phyloP scores from a whole-genome alignment of 805 yeast genomes.

The Starmerella stigmatis region DNA sequence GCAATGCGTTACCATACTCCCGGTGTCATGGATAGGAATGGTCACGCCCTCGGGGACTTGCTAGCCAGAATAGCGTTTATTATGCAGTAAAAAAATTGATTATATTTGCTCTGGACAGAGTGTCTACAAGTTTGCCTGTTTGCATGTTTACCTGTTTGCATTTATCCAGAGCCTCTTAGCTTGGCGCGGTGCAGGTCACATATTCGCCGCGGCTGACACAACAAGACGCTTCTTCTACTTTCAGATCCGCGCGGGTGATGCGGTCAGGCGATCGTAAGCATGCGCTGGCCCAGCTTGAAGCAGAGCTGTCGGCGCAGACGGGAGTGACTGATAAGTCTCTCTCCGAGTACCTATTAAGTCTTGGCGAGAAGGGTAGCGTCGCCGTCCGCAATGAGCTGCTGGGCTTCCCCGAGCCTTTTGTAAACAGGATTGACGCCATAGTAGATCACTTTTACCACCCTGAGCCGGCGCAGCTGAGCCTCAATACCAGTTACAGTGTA shows the following conservation, averaged over 20 bases:
- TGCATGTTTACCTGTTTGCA: no score
- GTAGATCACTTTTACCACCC: not conserved
- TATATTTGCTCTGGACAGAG: no score
- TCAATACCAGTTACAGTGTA: conserved; percentile 40
- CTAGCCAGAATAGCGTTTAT: no score
- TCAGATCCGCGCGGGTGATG: conserved; percentile 1
- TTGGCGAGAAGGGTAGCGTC: conserved; percentile 29
- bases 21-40: no score
- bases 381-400: conserved; percentile 34
- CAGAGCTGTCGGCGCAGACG: conserved; percentile 1
- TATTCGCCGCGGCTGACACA: conserved; percentile 9
- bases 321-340: conserved; percentile 35
- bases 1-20: no score
- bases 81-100: no score
- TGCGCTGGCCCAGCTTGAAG: conserved; percentile 1
- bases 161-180: no score
- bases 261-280: not conserved
- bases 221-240: not conserved
- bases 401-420: conserved; percentile 24
- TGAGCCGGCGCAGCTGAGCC: not conserved
- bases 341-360: conserved; percentile 39
- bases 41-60: no score
- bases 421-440: conserved; percentile 3
- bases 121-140: no score
- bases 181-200: no score